A percentile compares a stretch with the other conserved stretches of the same genome.
These are phyloP conservation scores for Juncus inflexus DNA, from an alignment of 176 grass and related monocot species.

Conservation along the genomic window DNA sequence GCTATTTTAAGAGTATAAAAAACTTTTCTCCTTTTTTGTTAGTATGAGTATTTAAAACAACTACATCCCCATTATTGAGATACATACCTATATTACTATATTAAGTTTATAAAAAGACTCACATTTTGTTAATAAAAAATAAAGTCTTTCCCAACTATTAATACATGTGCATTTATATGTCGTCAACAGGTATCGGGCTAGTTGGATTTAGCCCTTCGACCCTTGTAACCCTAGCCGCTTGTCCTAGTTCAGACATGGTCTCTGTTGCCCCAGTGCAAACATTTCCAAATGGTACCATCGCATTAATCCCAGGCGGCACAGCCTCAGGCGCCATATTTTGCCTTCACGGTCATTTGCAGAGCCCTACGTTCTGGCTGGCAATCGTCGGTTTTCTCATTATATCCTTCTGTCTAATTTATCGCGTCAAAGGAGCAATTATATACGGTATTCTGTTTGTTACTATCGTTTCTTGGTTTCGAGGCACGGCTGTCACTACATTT, in stretches of 20 bases:
- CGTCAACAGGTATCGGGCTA: constrained; percentile 42
- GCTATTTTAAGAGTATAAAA: neutral
- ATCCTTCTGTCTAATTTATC: constrained; percentile 39
- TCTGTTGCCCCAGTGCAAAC: constrained; percentile 37
- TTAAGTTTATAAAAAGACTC: neutral
- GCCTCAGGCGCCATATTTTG: constrained; percentile 31
- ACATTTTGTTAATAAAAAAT: neutral
- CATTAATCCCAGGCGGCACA: constrained; percentile 11
- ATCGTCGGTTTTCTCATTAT: constrained; percentile 51
- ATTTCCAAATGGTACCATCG: constrained; percentile 22
- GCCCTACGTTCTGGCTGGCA: constrained; percentile 73
- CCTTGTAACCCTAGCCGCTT: constrained; percentile 55
- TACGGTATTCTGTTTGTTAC: constrained; percentile 75
- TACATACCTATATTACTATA: neutral
- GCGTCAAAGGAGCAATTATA: constrained; percentile 57
- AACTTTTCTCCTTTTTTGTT: too few species aligned
- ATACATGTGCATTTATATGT: neutral
- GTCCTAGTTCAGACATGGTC: constrained; percentile 47
- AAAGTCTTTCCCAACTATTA: neutral
- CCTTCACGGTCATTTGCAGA: constrained; percentile 48
- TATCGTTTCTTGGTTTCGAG: constrained; percentile 49
- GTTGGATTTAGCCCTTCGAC: constrained; percentile 64
- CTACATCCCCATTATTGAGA: too few species aligned
- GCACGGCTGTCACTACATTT: constrained; percentile 53
- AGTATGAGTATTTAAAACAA: too few species aligned